phyloP scores from a whole-genome alignment of 352 stramenopile genomes.

The Phytophthora sp. region DNA sequence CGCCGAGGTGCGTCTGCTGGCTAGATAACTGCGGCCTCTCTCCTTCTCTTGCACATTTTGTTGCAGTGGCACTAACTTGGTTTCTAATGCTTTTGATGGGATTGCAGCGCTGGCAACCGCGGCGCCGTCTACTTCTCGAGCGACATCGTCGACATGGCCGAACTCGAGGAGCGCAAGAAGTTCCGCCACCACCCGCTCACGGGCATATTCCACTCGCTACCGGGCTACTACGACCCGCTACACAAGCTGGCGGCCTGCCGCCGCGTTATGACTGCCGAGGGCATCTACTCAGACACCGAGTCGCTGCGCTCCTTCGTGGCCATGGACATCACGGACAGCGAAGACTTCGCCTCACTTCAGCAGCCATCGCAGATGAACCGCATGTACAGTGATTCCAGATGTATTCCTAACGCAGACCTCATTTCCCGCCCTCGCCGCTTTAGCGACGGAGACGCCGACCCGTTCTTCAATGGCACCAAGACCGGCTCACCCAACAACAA shows the following conservation, averaged over 20 bases:
- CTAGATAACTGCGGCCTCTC: neutral
- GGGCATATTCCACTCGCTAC: slow-evolving; percentile 87
- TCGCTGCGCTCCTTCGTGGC: slow-evolving; percentile 82
- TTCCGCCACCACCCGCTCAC: slow-evolving; percentile 88
- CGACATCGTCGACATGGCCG: slow-evolving; percentile 88
- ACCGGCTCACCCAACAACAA: slow-evolving; percentile 33
- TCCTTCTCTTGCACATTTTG: neutral
- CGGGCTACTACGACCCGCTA: slow-evolving; percentile 87
- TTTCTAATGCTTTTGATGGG: slow-evolving; percentile 10
- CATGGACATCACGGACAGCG: slow-evolving; percentile 71
- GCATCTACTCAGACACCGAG: slow-evolving; percentile 74
- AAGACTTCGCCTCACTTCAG: slow-evolving; percentile 58
- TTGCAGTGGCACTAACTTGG: slow-evolving; percentile 1
- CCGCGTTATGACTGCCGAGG: slow-evolving; percentile 55
- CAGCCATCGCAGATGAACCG: slow-evolving; percentile 67
- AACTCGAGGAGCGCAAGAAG: slow-evolving; percentile 91
- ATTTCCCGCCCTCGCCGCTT: slow-evolving; percentile 70
- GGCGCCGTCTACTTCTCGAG: slow-evolving; percentile 88
- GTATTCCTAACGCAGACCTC: slow-evolving; percentile 40
- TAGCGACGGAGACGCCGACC: slow-evolving; percentile 82
- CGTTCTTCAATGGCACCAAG: slow-evolving; percentile 60
- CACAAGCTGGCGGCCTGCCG: slow-evolving; percentile 81
- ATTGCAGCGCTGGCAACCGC: slow-evolving; percentile 76
- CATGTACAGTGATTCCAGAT: slow-evolving; percentile 80
- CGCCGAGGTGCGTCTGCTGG: slow-evolving; percentile 64